Conservation (phyloP, 768 basidiomycete species). For the Auriscalpium vulgare region DNA sequence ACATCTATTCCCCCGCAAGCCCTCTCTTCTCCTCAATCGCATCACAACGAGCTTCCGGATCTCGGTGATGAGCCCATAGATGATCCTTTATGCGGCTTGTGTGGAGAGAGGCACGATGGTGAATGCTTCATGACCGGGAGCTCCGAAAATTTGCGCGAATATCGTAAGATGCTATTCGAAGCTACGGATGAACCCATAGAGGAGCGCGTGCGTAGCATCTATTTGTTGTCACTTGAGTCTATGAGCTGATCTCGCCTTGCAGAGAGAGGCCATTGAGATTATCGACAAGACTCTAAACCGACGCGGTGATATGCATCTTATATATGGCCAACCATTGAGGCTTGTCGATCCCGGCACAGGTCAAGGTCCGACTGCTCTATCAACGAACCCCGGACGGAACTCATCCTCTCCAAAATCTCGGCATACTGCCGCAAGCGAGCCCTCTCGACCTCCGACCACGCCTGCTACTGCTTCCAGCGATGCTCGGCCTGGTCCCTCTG, state of each 20-base stretch:
- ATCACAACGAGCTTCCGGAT: not conserved
- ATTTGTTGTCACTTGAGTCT: not conserved
- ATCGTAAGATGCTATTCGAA: slow-evolving; percentile 59
- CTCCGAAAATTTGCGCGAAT: slow-evolving; percentile 61
- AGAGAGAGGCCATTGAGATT: slow-evolving; percentile 59
- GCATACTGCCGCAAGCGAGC: too few species aligned
- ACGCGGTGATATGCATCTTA: slow-evolving; percentile 48
- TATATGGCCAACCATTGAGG: slow-evolving; percentile 58
- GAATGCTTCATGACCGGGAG: slow-evolving; percentile 57
- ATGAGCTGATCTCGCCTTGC: slow-evolving; percentile 3
- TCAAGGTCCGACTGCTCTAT: too few species aligned
- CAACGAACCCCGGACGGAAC: too few species aligned
- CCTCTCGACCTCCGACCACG: too few species aligned
- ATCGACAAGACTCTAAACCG: slow-evolving; percentile 58
- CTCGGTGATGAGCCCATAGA: not conserved
- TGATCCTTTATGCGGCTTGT: slow-evolving; percentile 47
- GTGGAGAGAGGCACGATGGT: slow-evolving; percentile 34
- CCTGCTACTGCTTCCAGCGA: not conserved
- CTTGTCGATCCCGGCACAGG: slow-evolving; percentile 30
- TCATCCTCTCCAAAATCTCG: too few species aligned
- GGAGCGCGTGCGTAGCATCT: slow-evolving; percentile 39
- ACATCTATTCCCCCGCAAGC: too few species aligned
- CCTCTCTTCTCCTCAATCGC: too few species aligned
- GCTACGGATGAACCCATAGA: slow-evolving; percentile 62
- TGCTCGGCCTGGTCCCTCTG: slow-evolving; percentile 13